Evolutionary conservation across 2,329 filamentous ascomycete genomes (phyloP).

Genomic region (Rhytidhysteron rufulum): DNA sequence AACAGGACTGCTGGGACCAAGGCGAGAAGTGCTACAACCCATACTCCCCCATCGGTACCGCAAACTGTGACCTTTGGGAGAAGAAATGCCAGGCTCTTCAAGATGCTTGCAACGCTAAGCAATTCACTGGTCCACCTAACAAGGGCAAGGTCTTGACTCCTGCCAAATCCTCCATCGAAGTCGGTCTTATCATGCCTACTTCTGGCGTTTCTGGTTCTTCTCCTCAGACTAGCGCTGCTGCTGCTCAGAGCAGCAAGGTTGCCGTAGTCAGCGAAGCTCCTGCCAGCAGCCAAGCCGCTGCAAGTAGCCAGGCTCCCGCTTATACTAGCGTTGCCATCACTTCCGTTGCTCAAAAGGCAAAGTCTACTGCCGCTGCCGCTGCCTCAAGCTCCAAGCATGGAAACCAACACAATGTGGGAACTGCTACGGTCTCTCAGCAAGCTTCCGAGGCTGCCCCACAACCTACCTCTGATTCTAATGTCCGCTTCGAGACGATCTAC

Average conservation of each 20-base stretch:
- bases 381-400: not conserved
- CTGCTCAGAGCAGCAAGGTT: conserved; percentile 3
- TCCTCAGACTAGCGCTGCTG: conserved; percentile 12
- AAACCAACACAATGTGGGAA: not conserved
- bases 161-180: conserved; percentile 24
- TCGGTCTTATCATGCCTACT: conserved; percentile 22
- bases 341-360: no score
- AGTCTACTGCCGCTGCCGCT: not conserved
- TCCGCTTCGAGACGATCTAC: conserved; percentile 20
- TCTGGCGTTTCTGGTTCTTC: conserved; percentile 7
- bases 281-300: conserved; percentile 4
- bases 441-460: conserved; percentile 14
- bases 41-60: conserved; percentile 56
- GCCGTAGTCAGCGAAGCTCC: conserved; percentile 2
- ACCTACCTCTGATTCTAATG: conserved; percentile 16
- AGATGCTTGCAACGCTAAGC: conserved; percentile 36
- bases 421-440: not conserved
- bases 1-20: conserved; percentile 52
- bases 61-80: conserved; percentile 61
- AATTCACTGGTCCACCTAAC: conserved; percentile 43
- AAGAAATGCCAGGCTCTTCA: conserved; percentile 54
- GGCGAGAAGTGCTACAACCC: conserved; percentile 55
- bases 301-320: not conserved
- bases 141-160: conserved; percentile 38
- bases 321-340: no score